phyloP scores from a whole-genome alignment of 1,284 basidiomycete genomes.

The Phenoliferia sp. region DNA sequence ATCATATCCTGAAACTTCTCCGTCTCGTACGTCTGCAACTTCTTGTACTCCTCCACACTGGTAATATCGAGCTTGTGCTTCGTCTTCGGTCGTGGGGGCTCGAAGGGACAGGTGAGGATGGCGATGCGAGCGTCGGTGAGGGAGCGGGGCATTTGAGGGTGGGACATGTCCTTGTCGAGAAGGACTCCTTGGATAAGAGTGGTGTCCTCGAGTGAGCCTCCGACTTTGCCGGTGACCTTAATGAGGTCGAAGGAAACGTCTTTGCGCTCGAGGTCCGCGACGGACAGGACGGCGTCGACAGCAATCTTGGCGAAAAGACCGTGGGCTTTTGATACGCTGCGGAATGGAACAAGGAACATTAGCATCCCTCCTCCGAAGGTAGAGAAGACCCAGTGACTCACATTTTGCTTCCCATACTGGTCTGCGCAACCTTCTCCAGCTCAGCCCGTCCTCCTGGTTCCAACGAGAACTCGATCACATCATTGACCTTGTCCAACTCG shows the following conservation, averaged over 20 bases:
- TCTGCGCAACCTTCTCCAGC: slow-evolving; percentile 90
- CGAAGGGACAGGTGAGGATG: slow-evolving; percentile 97
- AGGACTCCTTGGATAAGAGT: slow-evolving; percentile 90
- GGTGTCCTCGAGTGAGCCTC: slow-evolving; percentile 92
- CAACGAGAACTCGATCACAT: slow-evolving; percentile 77
- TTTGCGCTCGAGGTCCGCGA: slow-evolving; percentile 88
- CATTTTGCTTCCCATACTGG: slow-evolving; percentile 96
- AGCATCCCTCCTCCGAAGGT: not conserved
- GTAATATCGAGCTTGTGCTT: slow-evolving; percentile 99
- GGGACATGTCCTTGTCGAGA: slow-evolving; percentile 99
- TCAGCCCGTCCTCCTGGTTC: slow-evolving; percentile 54
- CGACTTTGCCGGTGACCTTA: slow-evolving; percentile 98
- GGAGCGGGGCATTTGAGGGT: slow-evolving; percentile 91
- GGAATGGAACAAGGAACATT: not conserved
- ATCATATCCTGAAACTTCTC: slow-evolving; percentile 97
- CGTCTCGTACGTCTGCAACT: slow-evolving; percentile 89
- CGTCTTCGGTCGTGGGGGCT: slow-evolving; percentile 97
- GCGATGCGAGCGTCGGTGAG: slow-evolving; percentile 88
- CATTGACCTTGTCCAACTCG: slow-evolving; percentile 88
- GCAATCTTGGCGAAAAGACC: slow-evolving; percentile 95
- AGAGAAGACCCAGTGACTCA: slow-evolving; percentile 43
- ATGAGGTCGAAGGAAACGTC: slow-evolving; percentile 98
- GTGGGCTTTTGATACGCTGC: slow-evolving; percentile 91
- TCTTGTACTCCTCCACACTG: slow-evolving; percentile 95
- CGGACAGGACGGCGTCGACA: slow-evolving; percentile 90